Base-by-base conservation (phyloP, 2,329 filamentous ascomycete genomes). In the Ophiocordyceps camponoti-leonardi region DNA sequence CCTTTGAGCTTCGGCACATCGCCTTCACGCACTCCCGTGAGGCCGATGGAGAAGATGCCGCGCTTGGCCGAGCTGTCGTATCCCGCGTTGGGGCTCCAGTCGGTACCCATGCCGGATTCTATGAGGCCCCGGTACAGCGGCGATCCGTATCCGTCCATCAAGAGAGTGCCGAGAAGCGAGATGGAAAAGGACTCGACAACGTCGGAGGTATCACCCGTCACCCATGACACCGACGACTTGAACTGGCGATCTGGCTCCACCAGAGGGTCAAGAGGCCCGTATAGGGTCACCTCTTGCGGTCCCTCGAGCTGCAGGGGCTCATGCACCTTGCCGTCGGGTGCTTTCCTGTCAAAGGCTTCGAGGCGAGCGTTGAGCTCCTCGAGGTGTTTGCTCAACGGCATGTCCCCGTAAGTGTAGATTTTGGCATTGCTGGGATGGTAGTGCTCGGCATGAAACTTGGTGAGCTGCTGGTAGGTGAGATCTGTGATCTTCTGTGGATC, bases 341-440 rank as follows among this genome's bases (percentile, higher is more conserved):
- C 56, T 23, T 83, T 83, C 55, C 72, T 79, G 33, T 82, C 73
- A 56, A 96, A 96, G 0, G 71, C 68, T 51, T 75, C 73, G 48
- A 98, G 68, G 44, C 84, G 81, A 11, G 77, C 72, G 55, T 90
- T 76, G 26, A 96, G 73, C 55, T 92, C 83, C 58, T 77, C 71
- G 44, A 96, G 62, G 58, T 98, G 92, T 45, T 86, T 81, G 3
- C 71, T 71, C 49, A 98, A 66, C 1, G 87, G 83, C 77, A 96
- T 87, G 57, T 95, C 82, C 44, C 92, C 92, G 54, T 98, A 98
- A 0, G 92, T 95, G 56, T 96, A 79, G 41, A 98, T 72, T 65
- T 95, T 96, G 42, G 90, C 83, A 62, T 98, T 98, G 65, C 87
- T 96, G 0, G 92, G 92, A 61, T 98, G 90, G 61, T 98, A 98